phyloP scores from a whole-genome alignment of 2,329 filamentous ascomycete species.

The Tolypocladium cylindrosporum region DNA sequence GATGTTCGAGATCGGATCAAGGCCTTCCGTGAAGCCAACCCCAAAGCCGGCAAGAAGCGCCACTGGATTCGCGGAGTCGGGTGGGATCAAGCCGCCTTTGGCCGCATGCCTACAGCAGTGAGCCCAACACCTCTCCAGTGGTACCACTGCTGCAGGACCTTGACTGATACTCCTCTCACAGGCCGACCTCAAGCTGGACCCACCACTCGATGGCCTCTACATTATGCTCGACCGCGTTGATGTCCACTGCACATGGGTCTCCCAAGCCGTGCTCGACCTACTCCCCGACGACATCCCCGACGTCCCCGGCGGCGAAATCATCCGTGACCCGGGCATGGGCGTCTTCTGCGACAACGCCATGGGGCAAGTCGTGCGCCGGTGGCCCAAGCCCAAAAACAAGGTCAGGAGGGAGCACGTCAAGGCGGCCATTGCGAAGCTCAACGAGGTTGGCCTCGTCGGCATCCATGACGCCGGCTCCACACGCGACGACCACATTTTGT shows the following conservation, averaged over 20 bases:
- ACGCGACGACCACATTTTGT: slow-evolving; percentile 43
- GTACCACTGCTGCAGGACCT: background rate
- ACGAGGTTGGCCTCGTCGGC: slow-evolving; percentile 56
- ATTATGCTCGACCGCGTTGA: slow-evolving; percentile 63
- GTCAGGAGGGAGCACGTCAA: slow-evolving; percentile 43
- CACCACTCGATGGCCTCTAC: slow-evolving; percentile 42
- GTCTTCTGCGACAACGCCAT: slow-evolving; percentile 69
- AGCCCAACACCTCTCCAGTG: slow-evolving; percentile 14
- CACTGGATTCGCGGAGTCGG: slow-evolving; percentile 59
- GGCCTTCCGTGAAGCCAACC: slow-evolving; percentile 38
- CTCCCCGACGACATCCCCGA: slow-evolving; percentile 42
- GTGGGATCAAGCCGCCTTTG: slow-evolving; percentile 60
- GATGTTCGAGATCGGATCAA: slow-evolving; percentile 44
- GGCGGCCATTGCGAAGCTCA: slow-evolving; percentile 52
- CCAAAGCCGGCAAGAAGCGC: slow-evolving; percentile 38
- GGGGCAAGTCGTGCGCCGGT: slow-evolving; percentile 46
- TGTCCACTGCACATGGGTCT: slow-evolving; percentile 62
- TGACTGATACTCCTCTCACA: slow-evolving; percentile 10
- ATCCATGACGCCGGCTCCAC: slow-evolving; percentile 59
- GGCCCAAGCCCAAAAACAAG: slow-evolving; percentile 44
- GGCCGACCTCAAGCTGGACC: slow-evolving; percentile 45
- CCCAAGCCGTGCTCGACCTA: slow-evolving; percentile 49
- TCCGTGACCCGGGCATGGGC: slow-evolving; percentile 50
- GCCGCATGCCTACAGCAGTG: slow-evolving; percentile 56
- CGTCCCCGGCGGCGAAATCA: slow-evolving; percentile 53